These are phyloP conservation scores for Boechera stricta DNA, from an alignment of 345 rosid species.

Conservation along the genomic window DNA sequence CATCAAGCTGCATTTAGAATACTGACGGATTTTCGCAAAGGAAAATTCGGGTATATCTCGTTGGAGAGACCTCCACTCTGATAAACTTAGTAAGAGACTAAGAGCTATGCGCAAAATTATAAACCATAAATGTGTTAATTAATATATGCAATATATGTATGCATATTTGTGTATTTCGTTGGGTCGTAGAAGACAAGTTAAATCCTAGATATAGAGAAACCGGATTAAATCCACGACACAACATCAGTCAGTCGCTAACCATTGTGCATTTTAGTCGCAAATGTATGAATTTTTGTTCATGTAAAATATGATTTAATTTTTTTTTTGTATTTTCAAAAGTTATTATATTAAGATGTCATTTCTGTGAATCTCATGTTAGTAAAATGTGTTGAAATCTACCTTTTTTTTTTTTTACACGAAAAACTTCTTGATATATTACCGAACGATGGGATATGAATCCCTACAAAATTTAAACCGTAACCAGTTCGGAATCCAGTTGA, in stretches of 20 bases:
- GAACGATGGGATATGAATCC: too few relatives aligned
- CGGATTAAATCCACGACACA: background rate
- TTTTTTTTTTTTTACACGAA: too few relatives aligned
- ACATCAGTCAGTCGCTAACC: slow-evolving; percentile 6
- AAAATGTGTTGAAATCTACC: too few relatives aligned
- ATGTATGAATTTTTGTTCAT: slow-evolving; percentile 16
- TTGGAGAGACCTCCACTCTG: slow-evolving; percentile 80
- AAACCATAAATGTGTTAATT: background rate
- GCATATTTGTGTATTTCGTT: slow-evolving; percentile 13
- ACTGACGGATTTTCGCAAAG: slow-evolving; percentile 87
- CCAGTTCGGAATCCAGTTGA: too few relatives aligned
- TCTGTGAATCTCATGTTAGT: too few relatives aligned
- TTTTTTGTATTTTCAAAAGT: background rate
- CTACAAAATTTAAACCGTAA: too few relatives aligned
- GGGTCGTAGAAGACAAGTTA: background rate
- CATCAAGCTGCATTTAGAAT: slow-evolving; percentile 85
- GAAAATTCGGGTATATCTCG: slow-evolving; percentile 80
- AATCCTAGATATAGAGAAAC: slow-evolving; percentile 18
- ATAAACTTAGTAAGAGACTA: slow-evolving; percentile 8
- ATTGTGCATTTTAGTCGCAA: background rate
- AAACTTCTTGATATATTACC: too few relatives aligned
- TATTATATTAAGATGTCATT: background rate
- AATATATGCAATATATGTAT: slow-evolving; percentile 13
- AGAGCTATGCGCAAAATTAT: background rate
- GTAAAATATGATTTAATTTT: background rate